Conservation (phyloP, 441 rosid species). For the Pelargonium cotyledonis region DNA sequence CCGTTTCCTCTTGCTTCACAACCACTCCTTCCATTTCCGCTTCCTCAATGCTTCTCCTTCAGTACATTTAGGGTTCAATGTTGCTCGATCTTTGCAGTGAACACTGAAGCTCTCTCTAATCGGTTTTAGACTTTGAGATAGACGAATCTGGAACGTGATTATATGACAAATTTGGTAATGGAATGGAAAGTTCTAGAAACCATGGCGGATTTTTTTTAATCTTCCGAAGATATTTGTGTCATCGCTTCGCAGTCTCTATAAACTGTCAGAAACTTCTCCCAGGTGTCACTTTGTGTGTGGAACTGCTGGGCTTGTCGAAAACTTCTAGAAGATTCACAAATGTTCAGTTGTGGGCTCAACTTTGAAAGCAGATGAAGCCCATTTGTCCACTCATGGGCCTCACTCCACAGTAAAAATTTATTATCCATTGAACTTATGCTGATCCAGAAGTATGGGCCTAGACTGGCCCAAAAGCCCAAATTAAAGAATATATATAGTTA, state of each 20-base stretch:
- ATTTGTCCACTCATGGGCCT: no score
- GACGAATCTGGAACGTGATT: neutral
- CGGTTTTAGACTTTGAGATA: neutral
- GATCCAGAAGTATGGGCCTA: no score
- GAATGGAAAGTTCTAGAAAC: slow-evolving; percentile 41
- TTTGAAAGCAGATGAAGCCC: no score
- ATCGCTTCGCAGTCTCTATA: no score
- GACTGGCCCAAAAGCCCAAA: no score
- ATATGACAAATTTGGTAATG: slow-evolving; percentile 6
- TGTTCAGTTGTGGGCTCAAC: neutral
- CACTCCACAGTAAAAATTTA: no score
- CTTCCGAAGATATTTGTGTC: neutral
- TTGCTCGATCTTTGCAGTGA: neutral
- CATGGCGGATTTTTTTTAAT: neutral
- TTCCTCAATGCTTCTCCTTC: neutral
- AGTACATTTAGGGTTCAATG: neutral
- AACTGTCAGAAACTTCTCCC: slow-evolving; percentile 26
- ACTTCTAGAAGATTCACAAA: neutral
- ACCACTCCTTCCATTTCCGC: slow-evolving; percentile 30
- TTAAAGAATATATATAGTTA: no score
- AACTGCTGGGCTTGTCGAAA: neutral
- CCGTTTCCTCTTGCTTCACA: slow-evolving; percentile 52
- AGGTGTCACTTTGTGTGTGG: slow-evolving; percentile 9
- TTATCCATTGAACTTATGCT: no score
- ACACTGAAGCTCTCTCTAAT: neutral